Base-by-base conservation (phyloP, 1,284 basidiomycete species). In the Jaminaea rosea region DNA sequence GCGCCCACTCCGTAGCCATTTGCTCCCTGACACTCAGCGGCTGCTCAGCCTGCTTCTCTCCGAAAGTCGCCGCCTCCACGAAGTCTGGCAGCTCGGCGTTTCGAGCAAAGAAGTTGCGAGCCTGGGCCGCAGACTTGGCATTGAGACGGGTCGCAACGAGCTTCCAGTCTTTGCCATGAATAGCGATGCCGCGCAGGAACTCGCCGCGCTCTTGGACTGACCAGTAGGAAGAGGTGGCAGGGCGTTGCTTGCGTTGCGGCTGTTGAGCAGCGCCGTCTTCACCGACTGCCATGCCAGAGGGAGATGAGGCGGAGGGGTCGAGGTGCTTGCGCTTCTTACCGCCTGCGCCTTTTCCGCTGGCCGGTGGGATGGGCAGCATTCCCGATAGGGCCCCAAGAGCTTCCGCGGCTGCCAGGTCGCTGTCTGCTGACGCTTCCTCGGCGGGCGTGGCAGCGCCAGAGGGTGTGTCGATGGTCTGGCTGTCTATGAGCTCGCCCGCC, bases 91-190 rank as follows among this genome's bases (percentile, higher is more conserved):
- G 69, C 50, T 58, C 55, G 11, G 60, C 62, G 51, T 73, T 72
- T 39, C 56, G 56, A 17, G 64, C 55, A 52, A 83, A 84, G 71
- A 80, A 88, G 66, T 84, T 83, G 55, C 79, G 79, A 45, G 87
- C 85, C 78, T 90, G 87, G 7, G 83, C 78, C 3, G 82, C 81
- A 8, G 85, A 87, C 82, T 90, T 90, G 67, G 82, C 83, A 7
- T 82, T 82, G 76, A 91, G 80, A 6, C 80, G 80, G 3, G 83
- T 79, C 1, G 87, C 82, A 44, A 91, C 85, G 15, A 81, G 79
- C 58, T 83, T 82, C 74, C 86, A 86, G 65, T 89, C 82, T 59
- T 83, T 81, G 34, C 87, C 87, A 69, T 87, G 79, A 56, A 83
- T 78, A 13, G 78, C 76, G 13, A 89, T 77, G 27, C 88, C 78